Evolutionary conservation across 768 basidiomycete species (phyloP), one percentile per base, ranked within the genome.

Genomic region (Tylopilus balloui): DNA sequence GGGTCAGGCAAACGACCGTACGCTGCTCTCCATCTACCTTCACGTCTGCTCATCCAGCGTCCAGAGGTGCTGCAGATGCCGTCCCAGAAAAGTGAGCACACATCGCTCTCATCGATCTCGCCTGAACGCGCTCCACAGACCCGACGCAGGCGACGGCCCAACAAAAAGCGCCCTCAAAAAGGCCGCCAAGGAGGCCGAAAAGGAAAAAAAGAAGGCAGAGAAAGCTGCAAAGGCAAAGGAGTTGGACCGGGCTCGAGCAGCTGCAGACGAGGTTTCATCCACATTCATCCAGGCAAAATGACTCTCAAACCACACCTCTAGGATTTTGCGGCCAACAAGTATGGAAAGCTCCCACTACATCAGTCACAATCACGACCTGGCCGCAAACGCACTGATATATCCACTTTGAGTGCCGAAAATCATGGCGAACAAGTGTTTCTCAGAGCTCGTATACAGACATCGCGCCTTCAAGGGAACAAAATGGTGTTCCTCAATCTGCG

Each of bases 401-500:
- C 74, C 17, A 70, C 80, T 15, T 70, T 98, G 43, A 79, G 77
- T 37, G 71, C 78, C 31, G 69, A 71, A 27, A 73, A 81, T 56
- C 80, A 84, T 53, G 92, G 84, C 6, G 73, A 94, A 63, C 78
- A 73, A 6, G 86, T 97, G 43, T 71, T 90, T 50, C 73, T 98
- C 52, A 88, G 95, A 56, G 93, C 92, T 12, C 83, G 96, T 47
- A 77, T 99, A 37, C 92, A 95, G 66, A 93, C 88, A 14, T 86
- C 88, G 23, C 85, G 96, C 47, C 87, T 89, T 0, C 91, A 96
- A 67, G 92, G 90, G 57, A 89, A 81, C 71, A 99, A 92, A 74
- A 92, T 97, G 83, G 88, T 89, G 44, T 99, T 99, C 71, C 71
- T 98, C 45, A 84, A 85, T 63, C 77, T 99, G 47, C 88, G 95